A percentile compares a stretch with the other conserved stretches of the same genome.
phyloP scores from a whole-genome alignment of 805 yeast genomes.

The Wickerhamomyces xylosicus region DNA sequence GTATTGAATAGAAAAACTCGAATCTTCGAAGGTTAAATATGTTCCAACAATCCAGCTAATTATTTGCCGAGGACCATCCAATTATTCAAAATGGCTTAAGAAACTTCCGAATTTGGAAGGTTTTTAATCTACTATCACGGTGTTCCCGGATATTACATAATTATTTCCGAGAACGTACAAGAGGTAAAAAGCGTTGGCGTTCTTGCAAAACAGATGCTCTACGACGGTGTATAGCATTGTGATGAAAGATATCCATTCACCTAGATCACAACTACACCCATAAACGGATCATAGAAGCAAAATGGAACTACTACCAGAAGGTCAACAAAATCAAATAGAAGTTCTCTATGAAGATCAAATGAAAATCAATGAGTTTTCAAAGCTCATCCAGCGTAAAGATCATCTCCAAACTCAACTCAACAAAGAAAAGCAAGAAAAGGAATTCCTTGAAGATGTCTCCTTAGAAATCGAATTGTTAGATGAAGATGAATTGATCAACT shows the following conservation, averaged over 20 bases:
- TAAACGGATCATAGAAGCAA: not conserved
- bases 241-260: no score
- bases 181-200: no score
- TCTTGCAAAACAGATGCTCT: not conserved
- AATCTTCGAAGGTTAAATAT: no score
- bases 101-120: not conserved
- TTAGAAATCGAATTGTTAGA: constrained; percentile 83
- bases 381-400: constrained; percentile 65
- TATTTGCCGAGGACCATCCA: no score
- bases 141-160: no score
- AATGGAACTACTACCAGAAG: constrained; percentile 25
- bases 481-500: constrained; percentile 59
- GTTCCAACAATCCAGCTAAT: no score
- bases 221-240: no score
- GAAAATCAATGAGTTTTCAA: constrained; percentile 80
- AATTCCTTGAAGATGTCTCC: constrained; percentile 77
- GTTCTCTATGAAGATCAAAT: constrained; percentile 60
- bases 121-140: no score
- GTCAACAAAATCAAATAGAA: constrained; percentile 27
- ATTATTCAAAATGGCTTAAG: no score
- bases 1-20: no score
- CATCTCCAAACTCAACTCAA: constrained; percentile 38
- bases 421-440: constrained; percentile 57
- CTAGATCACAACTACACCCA: not conserved
- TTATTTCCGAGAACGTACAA: no score